These are phyloP conservation scores for Eucalyptus guilfoylei DNA, from an alignment of 345 rosid species.

Conservation along the genomic window DNA sequence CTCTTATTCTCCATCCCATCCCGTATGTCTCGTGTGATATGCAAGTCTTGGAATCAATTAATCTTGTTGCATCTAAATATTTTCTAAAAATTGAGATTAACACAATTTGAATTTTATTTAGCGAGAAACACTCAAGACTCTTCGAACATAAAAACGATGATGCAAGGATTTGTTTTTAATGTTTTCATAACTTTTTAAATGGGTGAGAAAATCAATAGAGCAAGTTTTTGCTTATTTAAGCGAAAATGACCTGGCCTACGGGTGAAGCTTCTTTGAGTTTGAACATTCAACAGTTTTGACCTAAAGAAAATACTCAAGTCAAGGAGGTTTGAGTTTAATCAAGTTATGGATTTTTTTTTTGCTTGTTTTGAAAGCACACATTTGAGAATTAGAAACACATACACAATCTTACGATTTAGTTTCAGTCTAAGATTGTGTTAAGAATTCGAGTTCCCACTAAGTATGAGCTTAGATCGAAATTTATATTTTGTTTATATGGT, in stretches of 20 bases:
- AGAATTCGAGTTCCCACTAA: neutral
- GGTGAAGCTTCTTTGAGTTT: neutral
- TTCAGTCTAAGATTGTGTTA: neutral
- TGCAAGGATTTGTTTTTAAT: neutral
- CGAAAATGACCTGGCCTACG: neutral
- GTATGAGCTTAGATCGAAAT: neutral
- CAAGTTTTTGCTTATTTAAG: neutral
- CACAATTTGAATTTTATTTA: neutral
- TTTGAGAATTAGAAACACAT: neutral
- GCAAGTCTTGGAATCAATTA: neutral
- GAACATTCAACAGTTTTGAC: neutral
- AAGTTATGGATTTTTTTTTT: neutral
- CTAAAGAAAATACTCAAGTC: neutral
- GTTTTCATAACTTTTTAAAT: neutral
- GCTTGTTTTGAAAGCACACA: neutral
- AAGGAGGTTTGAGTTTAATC: neutral
- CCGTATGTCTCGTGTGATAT: neutral
- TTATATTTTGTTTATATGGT: neutral
- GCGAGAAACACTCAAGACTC: neutral
- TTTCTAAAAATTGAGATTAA: neutral
- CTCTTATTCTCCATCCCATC: neutral
- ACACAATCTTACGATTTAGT: neutral
- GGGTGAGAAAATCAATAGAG: neutral
- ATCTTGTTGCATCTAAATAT: neutral
- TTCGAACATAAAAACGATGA: neutral